phyloP scores from a whole-genome alignment of 805 yeast genomes.

The Starmera quercuum region DNA sequence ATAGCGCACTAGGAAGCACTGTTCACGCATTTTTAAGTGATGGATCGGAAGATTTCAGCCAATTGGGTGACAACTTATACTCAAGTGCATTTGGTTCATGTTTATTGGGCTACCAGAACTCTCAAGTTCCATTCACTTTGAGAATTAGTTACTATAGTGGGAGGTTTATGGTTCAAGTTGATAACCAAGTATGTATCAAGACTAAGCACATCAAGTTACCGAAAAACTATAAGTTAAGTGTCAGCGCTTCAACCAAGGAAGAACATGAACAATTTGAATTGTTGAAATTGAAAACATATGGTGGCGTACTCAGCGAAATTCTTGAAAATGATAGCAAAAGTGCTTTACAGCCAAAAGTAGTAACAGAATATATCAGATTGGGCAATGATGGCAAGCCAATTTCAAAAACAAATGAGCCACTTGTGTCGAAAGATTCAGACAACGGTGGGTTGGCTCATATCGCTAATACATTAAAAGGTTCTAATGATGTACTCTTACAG shows the following conservation, averaged over 20 bases:
- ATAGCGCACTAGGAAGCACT: constrained; percentile 39
- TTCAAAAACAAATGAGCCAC: constrained; percentile 15
- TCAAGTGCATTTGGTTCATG: constrained; percentile 44
- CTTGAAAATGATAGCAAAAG: constrained; percentile 47
- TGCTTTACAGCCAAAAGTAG: constrained; percentile 37
- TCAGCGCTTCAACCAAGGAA: constrained; percentile 39
- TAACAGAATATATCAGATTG: constrained; percentile 30
- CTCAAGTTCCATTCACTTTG: constrained; percentile 64
- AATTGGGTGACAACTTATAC: constrained; percentile 18
- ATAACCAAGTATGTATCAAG: constrained; percentile 64
- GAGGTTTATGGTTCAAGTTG: constrained; percentile 58
- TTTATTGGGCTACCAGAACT: constrained; percentile 51
- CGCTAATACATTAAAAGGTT: constrained; percentile 9
- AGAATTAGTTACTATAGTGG: constrained; percentile 51
- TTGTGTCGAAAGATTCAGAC: constrained; percentile 13
- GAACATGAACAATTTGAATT: constrained; percentile 58
- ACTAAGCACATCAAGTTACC: constrained; percentile 48
- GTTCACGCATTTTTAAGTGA: constrained; percentile 56
- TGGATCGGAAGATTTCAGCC: constrained; percentile 34
- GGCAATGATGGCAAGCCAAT: constrained; percentile 25
- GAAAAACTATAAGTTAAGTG: constrained; percentile 39
- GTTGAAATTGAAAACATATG: constrained; percentile 48
- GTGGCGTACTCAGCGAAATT: constrained; percentile 45
- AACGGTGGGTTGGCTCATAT: constrained; percentile 3
- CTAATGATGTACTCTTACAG: constrained; percentile 12